A percentile compares a stretch with the other conserved stretches of the same genome.
Evolutionary conservation across 2,329 filamentous ascomycete species (phyloP).

Genomic region (Aspergillus novoparasiticus): DNA sequence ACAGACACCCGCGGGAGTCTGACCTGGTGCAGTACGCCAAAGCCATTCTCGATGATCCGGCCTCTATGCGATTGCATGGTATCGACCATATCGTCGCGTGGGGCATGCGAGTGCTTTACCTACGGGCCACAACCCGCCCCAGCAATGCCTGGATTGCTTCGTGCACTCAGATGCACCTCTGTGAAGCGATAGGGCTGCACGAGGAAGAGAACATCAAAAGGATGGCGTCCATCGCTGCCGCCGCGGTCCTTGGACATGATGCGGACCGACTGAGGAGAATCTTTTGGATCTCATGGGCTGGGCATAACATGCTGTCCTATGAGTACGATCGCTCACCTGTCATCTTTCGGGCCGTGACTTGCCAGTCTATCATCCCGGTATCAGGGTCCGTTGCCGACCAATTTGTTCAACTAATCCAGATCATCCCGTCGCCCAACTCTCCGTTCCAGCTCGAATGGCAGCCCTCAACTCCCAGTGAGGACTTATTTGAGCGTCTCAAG

Average conservation of each 20-base stretch:
- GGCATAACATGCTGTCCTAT: constrained; percentile 35
- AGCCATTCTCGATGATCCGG: constrained; percentile 34
- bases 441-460: constrained; percentile 24
- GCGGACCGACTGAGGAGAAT: constrained; percentile 34
- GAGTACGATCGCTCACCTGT: constrained; percentile 36
- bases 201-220: constrained; percentile 32
- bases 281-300: constrained; percentile 39
- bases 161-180: constrained; percentile 34
- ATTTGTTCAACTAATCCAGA: constrained; percentile 31
- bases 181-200: constrained; percentile 31
- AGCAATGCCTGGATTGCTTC: constrained; percentile 37
- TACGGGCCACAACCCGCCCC: constrained; percentile 34
- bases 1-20: constrained; percentile 27
- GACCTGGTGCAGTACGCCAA: constrained; percentile 35
- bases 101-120: constrained; percentile 32
- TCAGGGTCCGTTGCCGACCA: constrained; percentile 30
- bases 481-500: constrained; percentile 29
- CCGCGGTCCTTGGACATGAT: constrained; percentile 29
- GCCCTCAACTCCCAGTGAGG: constrained; percentile 19
- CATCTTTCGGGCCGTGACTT: constrained; percentile 27
- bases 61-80: constrained; percentile 27
- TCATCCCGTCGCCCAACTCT: constrained; percentile 30
- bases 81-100: constrained; percentile 35
- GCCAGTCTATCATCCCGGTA: constrained; percentile 23
- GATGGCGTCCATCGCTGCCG: constrained; percentile 27